A percentile compares a stretch with the other conserved stretches of the same genome.
Conservation (phyloP, 148 eudicot species). For the Pouteria glomerata region DNA sequence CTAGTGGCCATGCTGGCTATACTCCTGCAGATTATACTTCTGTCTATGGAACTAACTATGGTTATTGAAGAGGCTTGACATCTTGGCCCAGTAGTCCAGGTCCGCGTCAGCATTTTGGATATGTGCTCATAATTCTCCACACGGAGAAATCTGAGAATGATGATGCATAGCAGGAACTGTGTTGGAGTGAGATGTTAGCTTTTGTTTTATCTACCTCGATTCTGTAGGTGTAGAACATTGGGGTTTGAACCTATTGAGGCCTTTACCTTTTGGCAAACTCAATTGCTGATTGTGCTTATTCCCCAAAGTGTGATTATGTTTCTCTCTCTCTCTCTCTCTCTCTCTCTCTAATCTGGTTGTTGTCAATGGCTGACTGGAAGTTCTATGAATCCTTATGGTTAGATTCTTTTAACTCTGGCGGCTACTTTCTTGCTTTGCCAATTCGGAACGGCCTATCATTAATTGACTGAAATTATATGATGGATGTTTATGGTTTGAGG, state of each 20-base stretch:
- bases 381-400: too few relatives aligned
- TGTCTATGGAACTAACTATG: constrained; percentile 27
- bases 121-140: neutral
- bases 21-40: constrained; percentile 34
- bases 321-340: neutral
- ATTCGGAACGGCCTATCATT: too few relatives aligned
- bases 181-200: neutral
- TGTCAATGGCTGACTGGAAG: too few relatives aligned
- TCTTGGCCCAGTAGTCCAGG: neutral
- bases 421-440: too few relatives aligned
- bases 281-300: neutral
- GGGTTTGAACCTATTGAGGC: neutral
- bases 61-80: constrained; percentile 19
- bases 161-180: neutral
- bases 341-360: too few relatives aligned
- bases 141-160: neutral
- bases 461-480: too few relatives aligned
- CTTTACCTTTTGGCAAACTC: neutral
- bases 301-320: neutral
- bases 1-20: constrained; percentile 22
- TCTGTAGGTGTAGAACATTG: neutral
- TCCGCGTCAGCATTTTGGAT: neutral
- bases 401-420: too few relatives aligned
- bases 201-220: too few relatives aligned
- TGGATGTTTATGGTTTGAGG: too few relatives aligned